These are phyloP conservation scores for Trichoderma sp. DNA, from an alignment of 2,329 filamentous ascomycete species.

Conservation along the genomic window DNA sequence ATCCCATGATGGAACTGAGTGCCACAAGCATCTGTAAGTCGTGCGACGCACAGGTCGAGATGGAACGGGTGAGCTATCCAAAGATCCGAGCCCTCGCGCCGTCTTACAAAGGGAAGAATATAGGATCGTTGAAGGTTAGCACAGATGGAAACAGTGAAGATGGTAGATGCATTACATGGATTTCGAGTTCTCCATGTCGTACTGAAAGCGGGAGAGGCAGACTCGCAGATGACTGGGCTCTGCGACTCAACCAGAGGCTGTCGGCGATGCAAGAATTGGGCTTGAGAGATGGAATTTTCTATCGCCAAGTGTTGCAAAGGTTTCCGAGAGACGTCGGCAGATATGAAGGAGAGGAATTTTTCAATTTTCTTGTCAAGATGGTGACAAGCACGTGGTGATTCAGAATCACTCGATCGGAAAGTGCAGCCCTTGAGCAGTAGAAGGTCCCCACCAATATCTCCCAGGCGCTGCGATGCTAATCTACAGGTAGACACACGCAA, in stretches of 20 bases:
- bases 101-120: neutral
- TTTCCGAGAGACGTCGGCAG: neutral
- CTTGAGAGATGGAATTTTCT: neutral
- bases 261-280: neutral
- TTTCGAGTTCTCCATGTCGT: neutral
- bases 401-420: neutral
- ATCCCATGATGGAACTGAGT: neutral
- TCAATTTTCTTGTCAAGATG: neutral
- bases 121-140: neutral
- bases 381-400: neutral
- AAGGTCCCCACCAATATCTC: no score
- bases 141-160: neutral
- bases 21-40: neutral
- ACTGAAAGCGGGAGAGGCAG: neutral
- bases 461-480: no score
- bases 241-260: neutral
- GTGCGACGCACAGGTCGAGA: constrained; percentile 1
- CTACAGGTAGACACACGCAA: neutral
- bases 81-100: neutral
- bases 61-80: neutral
- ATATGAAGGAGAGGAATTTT: neutral
- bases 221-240: neutral
- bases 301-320: neutral
- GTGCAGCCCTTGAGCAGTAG: no score
- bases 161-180: neutral